These are phyloP conservation scores for Giardia muris DNA, from an alignment of 208 protist genomes.

Conservation along the genomic window DNA sequence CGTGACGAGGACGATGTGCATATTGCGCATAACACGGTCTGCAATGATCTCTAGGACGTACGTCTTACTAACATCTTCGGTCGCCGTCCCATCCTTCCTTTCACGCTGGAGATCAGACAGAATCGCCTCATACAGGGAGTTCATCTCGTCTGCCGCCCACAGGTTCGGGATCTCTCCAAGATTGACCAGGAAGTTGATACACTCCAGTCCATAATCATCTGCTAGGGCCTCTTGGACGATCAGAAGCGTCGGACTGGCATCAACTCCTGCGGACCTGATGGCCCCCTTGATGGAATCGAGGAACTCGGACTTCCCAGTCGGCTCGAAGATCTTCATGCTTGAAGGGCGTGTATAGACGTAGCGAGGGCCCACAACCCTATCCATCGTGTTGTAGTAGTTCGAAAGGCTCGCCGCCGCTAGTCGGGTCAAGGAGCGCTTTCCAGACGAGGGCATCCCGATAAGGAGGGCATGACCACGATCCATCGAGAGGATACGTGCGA, in stretches of 20 bases:
- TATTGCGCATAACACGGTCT: conserved; percentile 64
- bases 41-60: conserved; percentile 76
- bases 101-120: conserved; percentile 64
- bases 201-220: conserved; percentile 84
- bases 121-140: conserved; percentile 80
- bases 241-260: conserved; percentile 73
- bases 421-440: conserved; percentile 72
- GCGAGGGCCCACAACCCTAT: conserved; percentile 46
- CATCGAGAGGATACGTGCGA: conserved; percentile 75
- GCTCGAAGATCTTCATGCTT: conserved; percentile 67
- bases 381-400: background rate
- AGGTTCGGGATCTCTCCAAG: conserved; percentile 87
- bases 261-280: conserved; percentile 62
- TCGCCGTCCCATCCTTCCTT: conserved; percentile 54
- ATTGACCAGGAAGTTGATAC: conserved; percentile 95
- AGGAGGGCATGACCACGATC: conserved; percentile 82
- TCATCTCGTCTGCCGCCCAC: conserved; percentile 85
- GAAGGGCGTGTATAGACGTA: conserved; percentile 67
- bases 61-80: conserved; percentile 55
- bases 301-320: conserved; percentile 66
- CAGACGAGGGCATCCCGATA: conserved; percentile 81
- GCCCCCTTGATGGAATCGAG: conserved; percentile 84
- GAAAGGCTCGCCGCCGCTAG: conserved; percentile 49
- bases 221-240: conserved; percentile 89
- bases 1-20: conserved; percentile 86